phyloP scores from a whole-genome alignment of 176 grass and related monocot species.

The Canna indica region DNA sequence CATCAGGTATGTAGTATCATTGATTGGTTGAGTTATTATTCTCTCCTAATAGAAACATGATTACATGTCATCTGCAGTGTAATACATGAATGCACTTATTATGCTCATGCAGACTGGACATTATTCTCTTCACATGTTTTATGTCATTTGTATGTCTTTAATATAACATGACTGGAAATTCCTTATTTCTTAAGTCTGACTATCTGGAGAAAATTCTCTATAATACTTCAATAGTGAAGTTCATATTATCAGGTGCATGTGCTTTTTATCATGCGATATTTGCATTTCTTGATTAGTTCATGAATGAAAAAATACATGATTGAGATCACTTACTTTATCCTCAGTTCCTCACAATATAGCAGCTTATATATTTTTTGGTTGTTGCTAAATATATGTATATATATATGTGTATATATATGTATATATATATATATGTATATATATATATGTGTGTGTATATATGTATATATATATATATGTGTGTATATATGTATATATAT shows the following conservation, averaged over 20 bases:
- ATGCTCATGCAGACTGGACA: neutral
- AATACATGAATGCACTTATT: neutral
- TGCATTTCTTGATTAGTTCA: neutral
- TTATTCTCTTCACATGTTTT: neutral
- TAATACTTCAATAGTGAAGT: neutral
- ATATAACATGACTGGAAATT: neutral
- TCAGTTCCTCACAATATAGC: neutral
- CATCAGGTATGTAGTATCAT: slow-evolving; percentile 8
- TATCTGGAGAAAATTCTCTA: neutral
- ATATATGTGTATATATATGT: too few species aligned
- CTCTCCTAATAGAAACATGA: neutral
- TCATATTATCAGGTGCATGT: neutral
- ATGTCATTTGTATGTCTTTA: neutral
- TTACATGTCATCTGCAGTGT: neutral
- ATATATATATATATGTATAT: too few species aligned
- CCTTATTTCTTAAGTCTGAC: neutral
- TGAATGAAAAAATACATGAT: neutral
- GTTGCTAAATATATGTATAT: too few species aligned
- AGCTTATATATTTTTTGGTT: too few species aligned
- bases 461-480: too few species aligned
- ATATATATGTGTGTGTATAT: too few species aligned
- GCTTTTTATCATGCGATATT: neutral
- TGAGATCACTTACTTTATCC: neutral
- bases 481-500: too few species aligned
- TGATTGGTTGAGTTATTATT: too few species aligned